A percentile compares a stretch with the other conserved stretches of the same genome.
These are phyloP conservation scores for Diaporthe velutina DNA, from an alignment of 2,329 filamentous ascomycete genomes.

Conservation along the genomic window DNA sequence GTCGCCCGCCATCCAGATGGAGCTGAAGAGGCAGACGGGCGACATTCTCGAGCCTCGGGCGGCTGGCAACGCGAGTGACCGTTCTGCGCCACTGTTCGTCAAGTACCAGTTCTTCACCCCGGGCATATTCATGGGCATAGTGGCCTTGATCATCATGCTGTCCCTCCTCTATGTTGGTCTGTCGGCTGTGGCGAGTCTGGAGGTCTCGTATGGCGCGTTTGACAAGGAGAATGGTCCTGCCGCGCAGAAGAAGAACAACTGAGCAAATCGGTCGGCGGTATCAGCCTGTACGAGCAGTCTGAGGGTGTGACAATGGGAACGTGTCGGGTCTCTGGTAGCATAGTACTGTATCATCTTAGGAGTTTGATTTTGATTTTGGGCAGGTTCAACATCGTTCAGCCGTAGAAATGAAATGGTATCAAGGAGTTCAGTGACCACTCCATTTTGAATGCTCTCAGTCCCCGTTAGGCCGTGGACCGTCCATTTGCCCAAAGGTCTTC, in stretches of 20 bases:
- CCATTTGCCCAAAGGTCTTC: neutral
- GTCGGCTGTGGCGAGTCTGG: conserved; percentile 80
- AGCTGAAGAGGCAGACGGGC: conserved; percentile 74
- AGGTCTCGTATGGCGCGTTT: conserved; percentile 94
- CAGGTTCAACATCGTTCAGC: conserved; percentile 2
- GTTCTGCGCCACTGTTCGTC: conserved; percentile 76
- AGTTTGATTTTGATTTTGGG: conserved; percentile 20
- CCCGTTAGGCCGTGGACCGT: neutral
- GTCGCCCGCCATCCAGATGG: conserved; percentile 69
- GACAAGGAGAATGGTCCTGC: conserved; percentile 95
- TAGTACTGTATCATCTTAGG: conserved; percentile 16
- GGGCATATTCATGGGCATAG: conserved; percentile 90
- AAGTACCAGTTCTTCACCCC: conserved; percentile 96
- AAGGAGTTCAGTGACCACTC: neutral
- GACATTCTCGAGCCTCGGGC: conserved; percentile 49
- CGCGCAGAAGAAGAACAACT: conserved; percentile 82
- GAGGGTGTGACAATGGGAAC: neutral
- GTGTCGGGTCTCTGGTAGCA: conserved; percentile 15
- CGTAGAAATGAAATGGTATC: conserved; percentile 13
- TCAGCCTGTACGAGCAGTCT: conserved; percentile 51
- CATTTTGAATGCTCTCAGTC: neutral
- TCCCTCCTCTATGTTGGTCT: conserved; percentile 85
- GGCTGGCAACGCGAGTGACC: conserved; percentile 57
- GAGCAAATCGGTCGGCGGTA: neutral
- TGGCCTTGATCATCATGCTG: conserved; percentile 78